A percentile compares a stretch with the other conserved stretches of the same genome.
phyloP scores from a whole-genome alignment of 1,284 basidiomycete genomes.

The Megacollybia platyphylla region DNA sequence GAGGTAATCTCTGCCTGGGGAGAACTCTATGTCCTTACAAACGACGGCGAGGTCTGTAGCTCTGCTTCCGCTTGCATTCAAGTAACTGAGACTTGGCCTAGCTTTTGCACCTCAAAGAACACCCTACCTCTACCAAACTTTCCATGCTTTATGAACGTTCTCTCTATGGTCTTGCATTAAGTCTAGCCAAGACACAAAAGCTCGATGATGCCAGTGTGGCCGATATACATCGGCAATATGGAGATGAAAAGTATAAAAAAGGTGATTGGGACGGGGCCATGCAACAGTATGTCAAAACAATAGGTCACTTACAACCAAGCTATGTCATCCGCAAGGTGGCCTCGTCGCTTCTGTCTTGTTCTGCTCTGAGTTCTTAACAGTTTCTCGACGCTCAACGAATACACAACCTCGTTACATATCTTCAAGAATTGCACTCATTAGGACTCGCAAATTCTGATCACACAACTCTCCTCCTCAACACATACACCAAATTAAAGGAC shows the following conservation, averaged over 20 bases:
- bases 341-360: not conserved
- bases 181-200: conserved; percentile 66
- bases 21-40: conserved; percentile 63
- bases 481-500: conserved; percentile 95
- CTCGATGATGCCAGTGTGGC: conserved; percentile 64
- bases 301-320: conserved; percentile 84
- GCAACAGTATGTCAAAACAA: conserved; percentile 84
- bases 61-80: not conserved
- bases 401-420: conserved; percentile 86
- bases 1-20: conserved; percentile 75
- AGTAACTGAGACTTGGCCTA: conserved; percentile 15
- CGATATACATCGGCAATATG: conserved; percentile 83
- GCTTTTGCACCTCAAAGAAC: conserved; percentile 67
- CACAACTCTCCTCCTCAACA: conserved; percentile 90
- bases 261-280: conserved; percentile 91
- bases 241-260: conserved; percentile 85
- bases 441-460: conserved; percentile 93
- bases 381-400: conserved; percentile 96
- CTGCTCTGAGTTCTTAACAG: conserved; percentile 23
- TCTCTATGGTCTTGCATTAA: conserved; percentile 64
- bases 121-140: conserved; percentile 69
- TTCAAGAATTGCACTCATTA: conserved; percentile 87
- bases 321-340: conserved; percentile 91
- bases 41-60: conserved; percentile 55
- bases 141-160: conserved; percentile 73